These are phyloP conservation scores for Neurospora sp. DNA, from an alignment of 495 filamentous ascomycete species.

Conservation along the genomic window DNA sequence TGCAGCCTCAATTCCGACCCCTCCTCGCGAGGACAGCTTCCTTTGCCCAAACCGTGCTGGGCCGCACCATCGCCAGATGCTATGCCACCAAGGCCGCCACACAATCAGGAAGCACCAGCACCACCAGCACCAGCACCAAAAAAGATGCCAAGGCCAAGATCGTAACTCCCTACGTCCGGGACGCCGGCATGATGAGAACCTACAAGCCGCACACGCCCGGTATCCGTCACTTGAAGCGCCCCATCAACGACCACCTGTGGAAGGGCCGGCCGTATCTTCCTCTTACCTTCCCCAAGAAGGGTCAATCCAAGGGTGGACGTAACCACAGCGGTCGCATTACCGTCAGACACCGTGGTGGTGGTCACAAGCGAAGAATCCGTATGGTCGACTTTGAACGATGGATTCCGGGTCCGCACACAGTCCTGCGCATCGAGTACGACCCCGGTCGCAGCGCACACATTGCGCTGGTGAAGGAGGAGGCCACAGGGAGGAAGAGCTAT, in stretches of 20 bases:
- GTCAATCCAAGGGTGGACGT: constrained; percentile 82
- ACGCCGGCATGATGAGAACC: constrained; percentile 51
- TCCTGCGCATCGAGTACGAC: constrained; percentile 94
- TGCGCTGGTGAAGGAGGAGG: constrained; percentile 66
- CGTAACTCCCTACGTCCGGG: constrained; percentile 2
- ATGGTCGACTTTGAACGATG: constrained; percentile 77
- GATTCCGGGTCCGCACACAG: constrained; percentile 65
- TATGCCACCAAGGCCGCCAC: constrained; percentile 14
- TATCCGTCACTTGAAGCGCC: constrained; percentile 78
- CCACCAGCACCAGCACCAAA: constrained; percentile 1
- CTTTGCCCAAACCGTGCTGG: constrained; percentile 14
- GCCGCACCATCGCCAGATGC: constrained; percentile 8
- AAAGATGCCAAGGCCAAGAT: constrained; percentile 13
- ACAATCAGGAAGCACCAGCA: not conserved
- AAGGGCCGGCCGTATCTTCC: constrained; percentile 76
- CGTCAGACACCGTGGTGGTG: constrained; percentile 83
- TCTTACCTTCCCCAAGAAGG: constrained; percentile 83
- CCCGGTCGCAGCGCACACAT: constrained; percentile 90
- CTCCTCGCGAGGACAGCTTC: constrained; percentile 10
- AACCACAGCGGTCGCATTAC: constrained; percentile 80
- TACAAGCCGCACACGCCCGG: constrained; percentile 95
- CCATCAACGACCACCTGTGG: constrained; percentile 93
- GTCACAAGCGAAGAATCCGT: constrained; percentile 80
- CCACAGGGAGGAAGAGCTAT: constrained; percentile 63
- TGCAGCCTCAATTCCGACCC: constrained; percentile 24